Base-by-base conservation (phyloP, 768 basidiomycete species). In the Russula sp. region DNA sequence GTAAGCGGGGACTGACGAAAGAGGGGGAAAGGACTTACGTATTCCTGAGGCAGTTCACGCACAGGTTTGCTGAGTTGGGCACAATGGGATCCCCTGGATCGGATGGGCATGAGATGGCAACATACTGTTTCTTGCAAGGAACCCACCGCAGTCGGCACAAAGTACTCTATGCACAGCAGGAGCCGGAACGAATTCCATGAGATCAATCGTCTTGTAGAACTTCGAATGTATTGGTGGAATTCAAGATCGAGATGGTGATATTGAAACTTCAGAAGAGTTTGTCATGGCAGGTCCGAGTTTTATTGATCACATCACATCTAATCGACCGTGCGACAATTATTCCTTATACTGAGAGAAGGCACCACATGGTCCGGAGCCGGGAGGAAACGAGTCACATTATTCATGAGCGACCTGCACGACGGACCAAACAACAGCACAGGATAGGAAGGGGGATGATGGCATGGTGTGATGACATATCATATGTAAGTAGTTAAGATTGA, bases 1-100 rank as follows among this genome's bases (percentile, higher is more conserved):
- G 53, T 57, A 13, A 51, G 32, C 32, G 1, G 18, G 14, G 14
- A 44, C 35, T 9, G 20, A 16, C 32, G 6, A 27, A 59, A 20
- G 37, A 51, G 42, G 13, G 16, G 14, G 37, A 32, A 48, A 16
- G 40, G 20, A 75, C 87, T 65, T 72, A 88, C 88, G 88, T 87
- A 80, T 95, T 96, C 60, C 94, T 77, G 49, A 97, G 79, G 71
- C 94, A 96, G 55, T 82, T 84, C 6, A 94, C 91, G 69, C 94
- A 96, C 42, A 95, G 78, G 77, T 95, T 95, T 45, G 94, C 94
- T 65, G 90, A 91, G 74, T 97, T 94, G 45, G 92, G 92, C 45
- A 89, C 86, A 70, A 94, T 94, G 37, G 89, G 88, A 42, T 86
- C 90, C 64, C 89, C 89, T 91, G 64, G 20, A 27, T 27, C 27